Base-by-base conservation (phyloP, 2,329 filamentous ascomycete genomes). In the Claviceps cyperi region DNA sequence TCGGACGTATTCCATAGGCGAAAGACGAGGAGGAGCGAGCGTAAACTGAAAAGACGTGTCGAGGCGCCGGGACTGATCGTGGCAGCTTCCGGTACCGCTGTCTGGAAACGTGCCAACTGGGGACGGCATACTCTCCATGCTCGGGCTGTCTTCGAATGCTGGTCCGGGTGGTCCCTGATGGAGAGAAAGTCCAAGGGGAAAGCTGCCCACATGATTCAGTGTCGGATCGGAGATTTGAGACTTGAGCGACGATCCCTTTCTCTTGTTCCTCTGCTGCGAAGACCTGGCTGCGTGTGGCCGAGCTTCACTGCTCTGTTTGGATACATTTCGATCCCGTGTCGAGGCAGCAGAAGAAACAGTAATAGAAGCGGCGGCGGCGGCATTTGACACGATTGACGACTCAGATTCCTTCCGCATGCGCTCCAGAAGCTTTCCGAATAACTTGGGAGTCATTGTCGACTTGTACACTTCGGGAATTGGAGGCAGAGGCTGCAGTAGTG, bases 1-100 rank as follows among this genome's bases (percentile, higher is more conserved):
- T 7, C 68, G 61, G 8, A 59, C 51, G 46, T 69, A 69, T 43
- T 70, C 68, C 65, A 70, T 68, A 1, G 66, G 65, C 1, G 67
- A 68, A 4, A 70, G 46, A 0, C 66, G 61, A 0, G 66, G 64
- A 19, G 19, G 44, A 22, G 45, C 49, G 15, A 52, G 13, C 5
- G 37, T 14, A 14, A 49, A 46, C 4, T 24, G 11, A 7, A 46
- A 35, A 14, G 40, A 50, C 8, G 51, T 9, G 17, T 47, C 50
- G 8, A 46, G 11, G 8, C 19, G n/a, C 6, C 14, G 28, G 9
- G 28, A 32, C 28, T 32, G 28, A 32, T 32, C 28, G 28, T 32
- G 28, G 9, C 9, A 11, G 9, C 28, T 32, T 11, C 28, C 28
- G 9, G 28, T 11, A 11, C 9, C 28, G 28, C 28, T 32, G 3